Base-by-base conservation (phyloP, 2,329 filamentous ascomycete species). In the Diaporthe citri region DNA sequence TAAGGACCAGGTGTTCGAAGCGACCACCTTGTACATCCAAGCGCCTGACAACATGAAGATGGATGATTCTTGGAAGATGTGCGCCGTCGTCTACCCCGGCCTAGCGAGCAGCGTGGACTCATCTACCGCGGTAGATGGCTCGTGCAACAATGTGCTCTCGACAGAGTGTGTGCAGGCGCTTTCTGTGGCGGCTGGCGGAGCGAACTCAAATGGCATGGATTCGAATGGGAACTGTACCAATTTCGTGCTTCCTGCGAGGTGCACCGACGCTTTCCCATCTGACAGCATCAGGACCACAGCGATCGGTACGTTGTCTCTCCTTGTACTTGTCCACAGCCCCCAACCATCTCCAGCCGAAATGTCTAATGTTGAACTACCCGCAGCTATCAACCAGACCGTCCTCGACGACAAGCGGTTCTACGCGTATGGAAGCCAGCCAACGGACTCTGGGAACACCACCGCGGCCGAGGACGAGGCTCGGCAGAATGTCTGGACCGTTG, bases 361-460 rank as follows among this genome's bases (percentile, higher is more conserved):
- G 4, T 28, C 55, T 71, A 36, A 71, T 25, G 22, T 12, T 9
- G 20, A 31, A 12, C 3, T 20, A 59, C 46, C 13, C 25, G 12
- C 36, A 74, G 72, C 34, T 8, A 64, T 74, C 72, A 74, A 62
- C 25, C 66, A 71, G 39, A 71, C 64, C 4, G 28, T 71, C 4
- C 72, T 74, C 22, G 72, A 71, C 56, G 46, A 59, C 51, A 74
- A 74, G n/a, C 72, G 64, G 10, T 74, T 74, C 41, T 74, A 71
- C 66, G 72, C 72, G 9, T 71, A 55, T n/a, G 72, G 64, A 15
- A 74, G 64, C 36, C 17, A 20, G 36, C 64, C 64, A 3, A 55
- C 43, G 13, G 55, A 74, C 46, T 55, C 64, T 25, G 41, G 46
- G 22, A 62, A 74, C 43, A 36, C 36, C 39, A 64, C 55, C n/a